Conservation (phyloP, 2,329 filamentous ascomycete species). For the Bertia moriformis region DNA sequence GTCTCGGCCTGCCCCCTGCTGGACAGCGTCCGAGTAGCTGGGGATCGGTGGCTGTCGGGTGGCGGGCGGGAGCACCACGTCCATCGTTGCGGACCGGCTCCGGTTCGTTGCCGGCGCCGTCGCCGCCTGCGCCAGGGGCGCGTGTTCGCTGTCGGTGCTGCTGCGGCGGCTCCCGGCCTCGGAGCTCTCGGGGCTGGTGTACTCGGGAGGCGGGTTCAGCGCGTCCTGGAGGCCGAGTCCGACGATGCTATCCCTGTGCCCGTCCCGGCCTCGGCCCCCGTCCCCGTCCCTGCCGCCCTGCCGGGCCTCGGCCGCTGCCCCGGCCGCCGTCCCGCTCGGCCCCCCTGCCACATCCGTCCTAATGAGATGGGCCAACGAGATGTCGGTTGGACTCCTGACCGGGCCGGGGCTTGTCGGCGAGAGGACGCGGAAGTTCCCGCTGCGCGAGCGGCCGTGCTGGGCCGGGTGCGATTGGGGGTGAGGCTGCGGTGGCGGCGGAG, state of each 20-base stretch:
- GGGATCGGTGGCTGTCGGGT: conserved; percentile 67
- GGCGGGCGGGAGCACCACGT: conserved; percentile 32
- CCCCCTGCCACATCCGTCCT: conserved; percentile 61
- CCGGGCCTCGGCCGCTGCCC: conserved; percentile 6
- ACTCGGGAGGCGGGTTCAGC: conserved; percentile 55
- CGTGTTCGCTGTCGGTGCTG: conserved; percentile 40
- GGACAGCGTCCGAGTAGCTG: conserved; percentile 65
- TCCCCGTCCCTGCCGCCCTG: conserved; percentile 11
- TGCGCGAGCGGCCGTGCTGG: conserved; percentile 60
- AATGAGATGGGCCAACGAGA: conserved; percentile 76
- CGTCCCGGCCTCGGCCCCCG: conserved; percentile 15
- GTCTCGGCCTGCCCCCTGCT: conserved; percentile 29
- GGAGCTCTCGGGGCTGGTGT: conserved; percentile 50
- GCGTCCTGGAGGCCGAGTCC: conserved; percentile 36
- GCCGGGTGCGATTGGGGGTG: no score
- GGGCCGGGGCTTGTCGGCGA: conserved; percentile 77
- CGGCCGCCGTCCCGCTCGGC: conserved; percentile 32
- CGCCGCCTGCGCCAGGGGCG: conserved; percentile 37
- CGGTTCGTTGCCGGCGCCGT: conserved; percentile 6
- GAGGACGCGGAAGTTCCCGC: conserved; percentile 63
- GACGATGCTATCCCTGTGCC: conserved; percentile 15
- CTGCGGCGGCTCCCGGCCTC: conserved; percentile 38
- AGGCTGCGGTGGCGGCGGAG: conserved; percentile 32
- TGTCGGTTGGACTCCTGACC: conserved; percentile 82
- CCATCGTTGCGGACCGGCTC: conserved; percentile 29